Evolutionary conservation across 495 filamentous ascomycete genomes (phyloP).

Genomic region (Neurospora pannonica): DNA sequence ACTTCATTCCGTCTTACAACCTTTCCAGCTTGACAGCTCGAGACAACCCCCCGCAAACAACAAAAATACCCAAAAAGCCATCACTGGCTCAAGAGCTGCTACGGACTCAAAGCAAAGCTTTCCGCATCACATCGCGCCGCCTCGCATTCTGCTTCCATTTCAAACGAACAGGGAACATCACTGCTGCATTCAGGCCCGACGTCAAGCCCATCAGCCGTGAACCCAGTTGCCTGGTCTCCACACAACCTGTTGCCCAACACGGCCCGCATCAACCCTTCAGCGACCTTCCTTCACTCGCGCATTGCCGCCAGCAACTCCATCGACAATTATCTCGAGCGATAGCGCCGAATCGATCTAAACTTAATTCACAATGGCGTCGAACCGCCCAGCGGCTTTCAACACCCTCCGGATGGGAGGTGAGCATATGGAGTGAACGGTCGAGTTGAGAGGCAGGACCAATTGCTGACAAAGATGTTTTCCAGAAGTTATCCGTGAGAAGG

Average conservation of each 20-base stretch:
- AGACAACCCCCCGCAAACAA: slow-evolving; percentile 3
- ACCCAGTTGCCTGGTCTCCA: slow-evolving; percentile 4
- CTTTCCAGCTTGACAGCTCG: slow-evolving; percentile 12
- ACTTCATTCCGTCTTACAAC: slow-evolving; percentile 17
- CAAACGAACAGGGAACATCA: not conserved
- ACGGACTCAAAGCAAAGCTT: not conserved
- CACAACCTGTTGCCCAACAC: slow-evolving; percentile 40
- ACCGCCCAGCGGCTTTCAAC: slow-evolving; percentile 44
- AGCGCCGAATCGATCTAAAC: slow-evolving; percentile 20
- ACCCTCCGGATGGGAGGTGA: slow-evolving; percentile 47
- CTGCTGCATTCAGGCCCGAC: slow-evolving; percentile 8
- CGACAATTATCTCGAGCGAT: slow-evolving; percentile 15
- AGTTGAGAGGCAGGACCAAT: not conserved
- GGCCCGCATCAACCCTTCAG: slow-evolving; percentile 25
- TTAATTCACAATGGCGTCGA: slow-evolving; percentile 36
- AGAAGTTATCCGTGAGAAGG: slow-evolving; percentile 98
- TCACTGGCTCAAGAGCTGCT: not conserved
- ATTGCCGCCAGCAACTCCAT: slow-evolving; percentile 10
- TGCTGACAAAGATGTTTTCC: slow-evolving; percentile 6
- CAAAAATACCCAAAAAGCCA: slow-evolving; percentile 2
- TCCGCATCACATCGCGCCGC: not conserved
- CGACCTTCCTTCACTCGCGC: slow-evolving; percentile 19
- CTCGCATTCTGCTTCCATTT: not conserved
- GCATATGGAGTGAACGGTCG: slow-evolving; percentile 5
- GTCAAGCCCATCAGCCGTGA: slow-evolving; percentile 10